phyloP scores from a whole-genome alignment of 768 basidiomycete genomes.

The Trametes sanguinea region DNA sequence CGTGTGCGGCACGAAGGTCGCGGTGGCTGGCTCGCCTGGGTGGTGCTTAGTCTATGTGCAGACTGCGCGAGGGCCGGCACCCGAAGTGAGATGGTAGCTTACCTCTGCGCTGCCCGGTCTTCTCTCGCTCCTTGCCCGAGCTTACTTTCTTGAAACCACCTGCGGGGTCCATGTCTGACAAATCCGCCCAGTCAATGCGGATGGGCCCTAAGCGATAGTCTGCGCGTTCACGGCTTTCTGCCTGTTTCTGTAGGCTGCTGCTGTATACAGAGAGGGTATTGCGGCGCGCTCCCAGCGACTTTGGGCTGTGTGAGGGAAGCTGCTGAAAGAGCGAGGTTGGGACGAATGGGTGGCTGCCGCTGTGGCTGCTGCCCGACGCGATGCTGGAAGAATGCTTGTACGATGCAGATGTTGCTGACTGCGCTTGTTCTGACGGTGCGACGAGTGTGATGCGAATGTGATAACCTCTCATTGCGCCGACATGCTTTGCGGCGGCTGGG shows the following conservation, averaged over 20 bases:
- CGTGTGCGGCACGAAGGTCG: slow-evolving; percentile 55
- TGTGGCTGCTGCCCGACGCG: neutral
- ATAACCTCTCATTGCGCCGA: slow-evolving; percentile 30
- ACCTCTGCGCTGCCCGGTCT: slow-evolving; percentile 19
- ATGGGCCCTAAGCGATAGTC: slow-evolving; percentile 38
- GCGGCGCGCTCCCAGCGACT: slow-evolving; percentile 43
- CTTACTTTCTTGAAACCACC: slow-evolving; percentile 21
- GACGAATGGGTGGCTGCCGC: slow-evolving; percentile 33
- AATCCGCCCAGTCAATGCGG: slow-evolving; percentile 44
- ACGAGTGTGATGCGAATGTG: slow-evolving; percentile 31
- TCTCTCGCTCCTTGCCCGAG: slow-evolving; percentile 28
- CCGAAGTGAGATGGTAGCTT: neutral
- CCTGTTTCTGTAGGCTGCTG: slow-evolving; percentile 45
- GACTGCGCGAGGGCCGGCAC: neutral
- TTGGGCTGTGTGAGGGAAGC: slow-evolving; percentile 60
- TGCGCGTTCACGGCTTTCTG: slow-evolving; percentile 40
- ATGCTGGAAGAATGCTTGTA: slow-evolving; percentile 22
- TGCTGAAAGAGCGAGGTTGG: slow-evolving; percentile 63
- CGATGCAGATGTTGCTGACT: slow-evolving; percentile 25
- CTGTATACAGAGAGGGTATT: slow-evolving; percentile 43
- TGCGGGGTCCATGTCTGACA: slow-evolving; percentile 26
- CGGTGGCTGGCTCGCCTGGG: slow-evolving; percentile 55
- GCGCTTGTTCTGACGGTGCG: neutral
- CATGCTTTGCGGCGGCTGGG: slow-evolving; percentile 1
- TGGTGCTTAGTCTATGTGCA: neutral